phyloP scores from a whole-genome alignment of 1,284 basidiomycete species.

The Rhodotorula sp. region DNA sequence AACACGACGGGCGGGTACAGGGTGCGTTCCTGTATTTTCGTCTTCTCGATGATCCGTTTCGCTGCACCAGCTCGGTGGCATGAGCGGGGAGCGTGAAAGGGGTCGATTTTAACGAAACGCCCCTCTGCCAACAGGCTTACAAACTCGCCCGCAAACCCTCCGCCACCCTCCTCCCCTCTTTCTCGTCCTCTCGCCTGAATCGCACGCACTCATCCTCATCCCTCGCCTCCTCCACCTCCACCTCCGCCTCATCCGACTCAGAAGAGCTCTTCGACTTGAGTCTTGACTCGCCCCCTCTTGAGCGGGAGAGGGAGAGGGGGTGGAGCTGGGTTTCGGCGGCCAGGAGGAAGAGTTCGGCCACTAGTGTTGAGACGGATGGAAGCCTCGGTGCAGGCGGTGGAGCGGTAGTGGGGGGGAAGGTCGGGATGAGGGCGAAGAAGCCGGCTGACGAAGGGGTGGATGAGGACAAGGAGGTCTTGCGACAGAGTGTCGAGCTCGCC shows the following conservation, averaged over 20 bases:
- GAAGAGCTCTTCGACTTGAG: constrained; percentile 24
- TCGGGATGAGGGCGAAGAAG: background rate
- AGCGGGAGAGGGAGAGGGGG: background rate
- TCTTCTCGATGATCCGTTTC: background rate
- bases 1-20: constrained; percentile 13
- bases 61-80: background rate
- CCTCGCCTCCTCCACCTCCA: background rate
- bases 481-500: background rate
- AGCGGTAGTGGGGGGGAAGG: background rate
- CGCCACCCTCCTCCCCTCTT: background rate
- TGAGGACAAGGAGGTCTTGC: background rate
- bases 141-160: constrained; percentile 19
- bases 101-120: too few species aligned
- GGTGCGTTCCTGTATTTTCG: background rate
- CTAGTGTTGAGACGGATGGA: too few species aligned
- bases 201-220: background rate
- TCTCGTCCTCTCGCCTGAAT: background rate
- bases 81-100: background rate
- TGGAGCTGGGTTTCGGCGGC: constrained; percentile 5
- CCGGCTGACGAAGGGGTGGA: background rate
- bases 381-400: background rate
- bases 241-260: background rate
- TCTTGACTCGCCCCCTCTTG: constrained; percentile 5
- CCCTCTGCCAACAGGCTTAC: constrained; percentile 3
- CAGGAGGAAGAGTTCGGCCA: background rate